Evolutionary conservation across 108 stramenopile species (phyloP), one percentile per base, ranked within the genome.

Genomic region (Seminavis robusta): DNA sequence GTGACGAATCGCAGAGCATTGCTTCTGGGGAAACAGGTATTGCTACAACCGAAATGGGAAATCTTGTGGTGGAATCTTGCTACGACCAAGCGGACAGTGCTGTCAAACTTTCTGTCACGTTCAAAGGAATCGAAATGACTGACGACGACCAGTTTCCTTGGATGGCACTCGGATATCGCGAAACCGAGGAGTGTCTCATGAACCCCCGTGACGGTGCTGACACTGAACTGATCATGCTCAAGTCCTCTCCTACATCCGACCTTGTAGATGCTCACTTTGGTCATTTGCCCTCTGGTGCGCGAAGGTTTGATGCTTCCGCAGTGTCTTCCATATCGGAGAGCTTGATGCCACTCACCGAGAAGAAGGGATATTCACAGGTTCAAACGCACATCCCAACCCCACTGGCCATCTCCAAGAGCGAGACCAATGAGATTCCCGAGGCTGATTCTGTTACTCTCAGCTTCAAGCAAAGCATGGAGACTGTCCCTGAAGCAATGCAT

Each of bases 41-140:
- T 50, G 70, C 65, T 17, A 20, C 49, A 0, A 61, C 61, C 27
- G 40, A 71, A 55, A 70, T 67, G 0, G 67, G 64, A 1, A 52
- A 70, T 30, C 53, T 68, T 20, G 5, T 63, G 1, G 71, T 77
- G 20, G 71, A 77, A 47, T 77, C 76, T 19, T 75, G 74, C 30
- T 70, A 63, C 40, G 56, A 75, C 31, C 56, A 64, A 5, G 25
- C 31, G n/a, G 53, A 48, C 34, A 65, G 66, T 8, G 34, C 53
- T 0, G 51, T 75, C 9, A 68, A 66, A 34, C 27, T 75, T 36
- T 42, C 63, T 21, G 45, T 75, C 27, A 41, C 61, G 29, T 70
- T 47, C 29, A 32, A 36, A 23, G 69, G 47, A n/a, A 39, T 75
- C 21, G 52, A 47, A 23, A 30, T 64, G 4, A 49, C 69, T 24